A percentile compares a stretch with the other conserved stretches of the same genome.
phyloP scores from a whole-genome alignment of 2,329 filamentous ascomycete genomes.

The Aspergillus flavus region DNA sequence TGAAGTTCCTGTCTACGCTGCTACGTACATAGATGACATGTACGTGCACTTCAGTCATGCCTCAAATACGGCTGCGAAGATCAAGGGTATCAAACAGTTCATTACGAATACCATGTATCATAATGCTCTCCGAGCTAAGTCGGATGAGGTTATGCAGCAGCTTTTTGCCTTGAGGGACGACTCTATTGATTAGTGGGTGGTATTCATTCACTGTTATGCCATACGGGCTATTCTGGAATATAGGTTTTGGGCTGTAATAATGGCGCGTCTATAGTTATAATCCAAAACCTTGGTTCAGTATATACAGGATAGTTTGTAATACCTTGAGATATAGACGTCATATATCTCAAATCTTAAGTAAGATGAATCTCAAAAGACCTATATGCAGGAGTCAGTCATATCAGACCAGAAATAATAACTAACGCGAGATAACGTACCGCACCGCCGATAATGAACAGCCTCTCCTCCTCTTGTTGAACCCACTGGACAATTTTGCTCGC shows the following conservation, averaged over 20 bases:
- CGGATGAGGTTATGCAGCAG: constrained; percentile 74
- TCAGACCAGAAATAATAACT: background rate
- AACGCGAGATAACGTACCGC: constrained; percentile 60
- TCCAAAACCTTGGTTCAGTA: background rate
- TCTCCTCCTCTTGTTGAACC: constrained; percentile 88
- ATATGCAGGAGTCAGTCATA: background rate
- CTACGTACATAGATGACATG: constrained; percentile 85
- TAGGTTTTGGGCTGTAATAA: background rate
- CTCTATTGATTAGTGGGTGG: constrained; percentile 53
- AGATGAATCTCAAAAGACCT: constrained; percentile 3
- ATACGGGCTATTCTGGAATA: background rate
- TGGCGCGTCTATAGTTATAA: background rate
- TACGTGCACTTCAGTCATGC: constrained; percentile 82
- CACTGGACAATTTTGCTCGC: constrained; percentile 90
- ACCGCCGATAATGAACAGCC: constrained; percentile 96
- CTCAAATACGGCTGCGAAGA: constrained; percentile 70
- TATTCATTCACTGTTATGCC: background rate
- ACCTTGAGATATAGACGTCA: background rate
- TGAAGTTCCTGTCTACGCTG: constrained; percentile 82
- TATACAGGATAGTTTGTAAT: background rate
- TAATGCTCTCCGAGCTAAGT: constrained; percentile 72
- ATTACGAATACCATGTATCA: constrained; percentile 89
- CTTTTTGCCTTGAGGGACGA: constrained; percentile 78
- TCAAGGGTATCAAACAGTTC: constrained; percentile 77
- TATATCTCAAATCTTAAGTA: background rate